Percentiles rank a stretch among this genome's conserved stretches.
Evolutionary conservation across 2,329 filamentous ascomycete genomes (phyloP).

Genomic region (Hypoxylon sp.): DNA sequence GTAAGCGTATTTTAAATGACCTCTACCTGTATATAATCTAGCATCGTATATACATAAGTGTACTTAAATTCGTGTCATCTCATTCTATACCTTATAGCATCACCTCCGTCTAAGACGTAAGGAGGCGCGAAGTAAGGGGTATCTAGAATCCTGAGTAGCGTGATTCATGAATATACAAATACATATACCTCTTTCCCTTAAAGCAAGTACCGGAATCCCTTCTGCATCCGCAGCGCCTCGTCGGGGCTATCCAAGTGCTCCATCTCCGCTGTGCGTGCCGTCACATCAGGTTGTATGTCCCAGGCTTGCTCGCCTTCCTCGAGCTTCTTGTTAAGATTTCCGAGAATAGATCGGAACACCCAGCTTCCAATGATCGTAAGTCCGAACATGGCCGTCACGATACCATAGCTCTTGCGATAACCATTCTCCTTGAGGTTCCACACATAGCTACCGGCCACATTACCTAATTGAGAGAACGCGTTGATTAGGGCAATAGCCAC

Average conservation of each 20-base stretch:
- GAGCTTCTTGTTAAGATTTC: conserved; percentile 64
- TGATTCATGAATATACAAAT: conserved; percentile 17
- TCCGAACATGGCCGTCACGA: conserved; percentile 76
- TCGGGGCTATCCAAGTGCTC: conserved; percentile 61
- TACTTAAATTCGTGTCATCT: conserved; percentile 3
- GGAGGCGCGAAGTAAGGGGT: conserved; percentile 24
- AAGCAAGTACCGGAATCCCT: conserved; percentile 65
- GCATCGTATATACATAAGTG: not conserved
- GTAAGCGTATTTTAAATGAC: not conserved
- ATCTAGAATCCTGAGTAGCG: conserved; percentile 18
- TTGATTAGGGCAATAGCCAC: conserved; percentile 74
- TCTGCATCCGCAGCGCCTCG: conserved; percentile 62
- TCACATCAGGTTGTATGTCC: conserved; percentile 58
- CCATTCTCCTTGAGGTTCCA: conserved; percentile 73
- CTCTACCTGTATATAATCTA: not conserved
- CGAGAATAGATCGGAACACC: conserved; percentile 63
- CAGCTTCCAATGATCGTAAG: conserved; percentile 69
- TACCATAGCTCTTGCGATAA: conserved; percentile 75
- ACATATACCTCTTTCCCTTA: conserved; percentile 47
- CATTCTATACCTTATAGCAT: conserved; percentile 17
- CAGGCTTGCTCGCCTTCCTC: conserved; percentile 60
- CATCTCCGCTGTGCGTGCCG: conserved; percentile 58
- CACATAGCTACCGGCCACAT: conserved; percentile 74
- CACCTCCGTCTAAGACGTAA: not conserved
- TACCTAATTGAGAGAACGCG: conserved; percentile 70